These are phyloP conservation scores for Pyrus hybrid DNA, from an alignment of 331 rosid genomes.

Conservation along the genomic window DNA sequence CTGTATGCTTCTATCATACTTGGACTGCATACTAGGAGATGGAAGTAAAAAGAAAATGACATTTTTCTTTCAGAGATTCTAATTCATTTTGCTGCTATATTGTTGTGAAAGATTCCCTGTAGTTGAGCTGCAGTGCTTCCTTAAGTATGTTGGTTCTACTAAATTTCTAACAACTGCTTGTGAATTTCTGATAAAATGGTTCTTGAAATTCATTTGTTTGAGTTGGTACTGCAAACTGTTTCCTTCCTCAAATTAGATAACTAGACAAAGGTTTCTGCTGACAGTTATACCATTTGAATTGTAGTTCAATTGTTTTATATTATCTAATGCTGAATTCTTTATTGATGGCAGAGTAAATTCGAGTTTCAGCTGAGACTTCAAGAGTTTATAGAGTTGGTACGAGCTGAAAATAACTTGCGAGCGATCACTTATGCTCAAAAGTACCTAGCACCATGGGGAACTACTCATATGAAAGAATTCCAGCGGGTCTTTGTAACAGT, in stretches of 20 bases:
- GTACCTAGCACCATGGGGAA: conserved; percentile 89
- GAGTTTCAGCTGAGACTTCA: conserved; percentile 97
- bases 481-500: conserved; percentile 80
- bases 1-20: no score
- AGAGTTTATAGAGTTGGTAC: conserved; percentile 89
- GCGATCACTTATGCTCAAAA: conserved; percentile 91
- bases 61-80: not conserved
- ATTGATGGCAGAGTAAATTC: conserved; percentile 68
- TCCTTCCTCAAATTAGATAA: not conserved
- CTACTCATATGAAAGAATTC: conserved; percentile 80
- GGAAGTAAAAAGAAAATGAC: not conserved
- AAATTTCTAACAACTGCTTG: not conserved
- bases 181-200: not conserved
- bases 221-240: not conserved
- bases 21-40: not conserved
- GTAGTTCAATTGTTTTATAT: not conserved
- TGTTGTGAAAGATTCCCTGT: not conserved
- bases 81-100: not conserved
- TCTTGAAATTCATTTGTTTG: not conserved
- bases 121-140: not conserved
- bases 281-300: not conserved
- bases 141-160: not conserved
- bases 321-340: conserved; percentile 20
- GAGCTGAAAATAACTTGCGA: conserved; percentile 76
- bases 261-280: not conserved